phyloP scores from a whole-genome alignment of 2,329 filamentous ascomycete species.

The Penicillium sp. region DNA sequence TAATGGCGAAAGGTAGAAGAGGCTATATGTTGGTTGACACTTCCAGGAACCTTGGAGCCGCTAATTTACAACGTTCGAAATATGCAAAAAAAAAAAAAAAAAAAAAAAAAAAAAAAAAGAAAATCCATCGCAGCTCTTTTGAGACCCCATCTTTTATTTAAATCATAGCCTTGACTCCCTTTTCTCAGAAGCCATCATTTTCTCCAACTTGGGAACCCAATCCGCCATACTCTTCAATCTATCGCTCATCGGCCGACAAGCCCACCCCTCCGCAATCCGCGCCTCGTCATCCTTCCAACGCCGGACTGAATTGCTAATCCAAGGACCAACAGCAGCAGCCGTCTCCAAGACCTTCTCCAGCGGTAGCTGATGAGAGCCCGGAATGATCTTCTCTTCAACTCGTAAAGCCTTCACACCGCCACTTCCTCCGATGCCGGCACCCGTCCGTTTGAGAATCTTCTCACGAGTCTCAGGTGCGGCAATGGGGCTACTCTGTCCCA shows the following conservation, averaged over 20 bases:
- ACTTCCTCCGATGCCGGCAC: conserved; percentile 21
- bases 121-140: not conserved
- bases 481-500: conserved; percentile 17
- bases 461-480: conserved; percentile 13
- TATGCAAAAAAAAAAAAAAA: not conserved
- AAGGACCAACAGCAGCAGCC: conserved; percentile 2
- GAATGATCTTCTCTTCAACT: not conserved
- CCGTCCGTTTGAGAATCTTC: conserved; percentile 18
- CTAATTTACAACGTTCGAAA: no score
- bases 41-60: no score
- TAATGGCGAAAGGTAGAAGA: no score
- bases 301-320: not conserved
- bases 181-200: not conserved
- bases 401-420: not conserved
- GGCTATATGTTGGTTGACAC: no score
- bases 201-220: conserved; percentile 1
- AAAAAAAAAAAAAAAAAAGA: not conserved
- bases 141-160: no score
- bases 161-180: not conserved
- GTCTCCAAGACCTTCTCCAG: conserved; percentile 1
- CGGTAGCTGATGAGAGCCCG: conserved; percentile 6
- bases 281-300: conserved; percentile 6
- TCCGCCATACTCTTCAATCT: conserved; percentile 1
- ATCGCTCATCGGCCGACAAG: not conserved
- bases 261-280: conserved; percentile 3